phyloP scores from a whole-genome alignment of 768 basidiomycete species.

The Mycena capillaripes region DNA sequence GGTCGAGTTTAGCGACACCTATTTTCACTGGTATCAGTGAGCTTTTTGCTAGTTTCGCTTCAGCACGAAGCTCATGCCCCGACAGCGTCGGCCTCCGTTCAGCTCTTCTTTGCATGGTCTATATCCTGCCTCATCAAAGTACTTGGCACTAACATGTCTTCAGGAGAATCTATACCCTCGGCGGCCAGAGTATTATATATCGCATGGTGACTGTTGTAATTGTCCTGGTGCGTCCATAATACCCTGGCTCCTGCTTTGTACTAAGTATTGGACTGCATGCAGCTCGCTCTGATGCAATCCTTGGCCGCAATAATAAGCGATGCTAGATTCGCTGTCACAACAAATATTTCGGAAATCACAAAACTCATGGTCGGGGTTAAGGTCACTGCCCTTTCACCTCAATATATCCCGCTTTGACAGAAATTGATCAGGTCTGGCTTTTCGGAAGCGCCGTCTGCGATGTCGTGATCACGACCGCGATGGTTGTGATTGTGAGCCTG shows the following conservation, averaged over 20 bases:
- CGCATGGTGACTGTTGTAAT: not conserved
- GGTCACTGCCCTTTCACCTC: not conserved
- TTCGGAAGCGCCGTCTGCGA: constrained; percentile 26
- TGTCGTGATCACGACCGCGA: not conserved
- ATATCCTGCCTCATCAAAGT: not conserved
- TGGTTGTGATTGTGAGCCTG: constrained; percentile 22
- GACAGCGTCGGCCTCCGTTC: constrained; percentile 14
- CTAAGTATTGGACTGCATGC: not conserved
- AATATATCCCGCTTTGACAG: too few relatives aligned
- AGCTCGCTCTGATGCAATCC: constrained; percentile 27
- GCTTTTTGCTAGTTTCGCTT: not conserved
- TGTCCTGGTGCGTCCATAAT: not conserved
- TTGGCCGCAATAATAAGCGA: constrained; percentile 2
- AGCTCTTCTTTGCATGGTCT: constrained; percentile 28
- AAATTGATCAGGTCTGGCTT: constrained; percentile 27
- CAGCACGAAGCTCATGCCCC: too few relatives aligned
- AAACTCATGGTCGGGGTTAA: constrained; percentile 21
- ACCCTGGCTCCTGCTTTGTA: too few relatives aligned
- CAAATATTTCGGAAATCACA: not conserved
- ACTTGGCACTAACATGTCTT: not conserved
- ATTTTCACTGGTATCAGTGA: constrained; percentile 39
- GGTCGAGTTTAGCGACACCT: constrained; percentile 34
- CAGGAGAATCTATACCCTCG: constrained; percentile 29
- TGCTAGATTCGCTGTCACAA: not conserved
- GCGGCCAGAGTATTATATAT: not conserved